phyloP scores from a whole-genome alignment of 108 stramenopile genomes.

The Discostella stelligeroides region DNA sequence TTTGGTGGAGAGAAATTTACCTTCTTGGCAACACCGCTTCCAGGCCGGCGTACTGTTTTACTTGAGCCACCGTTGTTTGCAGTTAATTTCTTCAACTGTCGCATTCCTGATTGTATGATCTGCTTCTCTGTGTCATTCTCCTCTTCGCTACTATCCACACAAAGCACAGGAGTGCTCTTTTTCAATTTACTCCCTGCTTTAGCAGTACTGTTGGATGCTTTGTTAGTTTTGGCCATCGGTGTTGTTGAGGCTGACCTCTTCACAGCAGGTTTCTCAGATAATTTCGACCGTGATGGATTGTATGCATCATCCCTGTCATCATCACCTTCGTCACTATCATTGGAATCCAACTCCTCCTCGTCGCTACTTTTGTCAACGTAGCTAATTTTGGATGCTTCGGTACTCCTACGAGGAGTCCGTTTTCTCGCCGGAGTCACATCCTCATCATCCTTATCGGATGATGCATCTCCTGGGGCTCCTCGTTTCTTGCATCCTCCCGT shows the following conservation, averaged over 20 bases:
- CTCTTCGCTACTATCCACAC: slow-evolving; percentile 34
- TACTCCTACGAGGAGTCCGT: slow-evolving; percentile 42
- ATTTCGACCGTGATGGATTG: slow-evolving; percentile 15
- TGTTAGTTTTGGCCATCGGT: slow-evolving; percentile 1
- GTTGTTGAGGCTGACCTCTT: neutral
- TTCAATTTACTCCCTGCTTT: neutral
- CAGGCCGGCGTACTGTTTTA: neutral
- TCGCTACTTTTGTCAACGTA: slow-evolving; percentile 45
- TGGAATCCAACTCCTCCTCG: slow-evolving; percentile 20
- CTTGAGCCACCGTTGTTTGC: slow-evolving; percentile 3
- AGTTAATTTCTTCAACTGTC: slow-evolving; percentile 1
- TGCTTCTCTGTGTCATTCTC: slow-evolving; percentile 30
- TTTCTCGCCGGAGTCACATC: slow-evolving; percentile 17
- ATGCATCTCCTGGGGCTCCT: slow-evolving; percentile 11
- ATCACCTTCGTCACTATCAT: slow-evolving; percentile 15
- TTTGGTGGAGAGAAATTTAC: slow-evolving; percentile 5
- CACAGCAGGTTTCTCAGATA: slow-evolving; percentile 1
- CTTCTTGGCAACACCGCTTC: neutral
- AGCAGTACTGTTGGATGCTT: neutral
- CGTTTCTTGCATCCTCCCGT: slow-evolving; percentile 13
- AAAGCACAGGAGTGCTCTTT: slow-evolving; percentile 1
- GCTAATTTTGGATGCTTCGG: slow-evolving; percentile 32
- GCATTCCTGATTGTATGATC: neutral
- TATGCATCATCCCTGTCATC: slow-evolving; percentile 14
- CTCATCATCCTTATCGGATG: slow-evolving; percentile 23